phyloP scores from a whole-genome alignment of 176 grass and related monocot genomes.

The Hordeum vulgare region DNA sequence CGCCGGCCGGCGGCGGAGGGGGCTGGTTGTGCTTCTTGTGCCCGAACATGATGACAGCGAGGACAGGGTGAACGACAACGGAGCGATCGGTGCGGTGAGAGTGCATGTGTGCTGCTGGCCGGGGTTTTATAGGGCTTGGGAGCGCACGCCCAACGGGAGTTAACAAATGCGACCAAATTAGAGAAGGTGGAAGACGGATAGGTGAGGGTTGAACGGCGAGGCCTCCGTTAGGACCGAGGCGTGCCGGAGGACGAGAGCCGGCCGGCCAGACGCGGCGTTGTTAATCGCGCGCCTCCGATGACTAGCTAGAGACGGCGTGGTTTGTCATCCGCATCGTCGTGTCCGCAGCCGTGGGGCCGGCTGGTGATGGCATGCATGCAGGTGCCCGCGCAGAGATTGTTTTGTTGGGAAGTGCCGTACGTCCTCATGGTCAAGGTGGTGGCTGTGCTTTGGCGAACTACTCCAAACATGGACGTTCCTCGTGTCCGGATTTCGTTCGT shows the following conservation, averaged over 20 bases:
- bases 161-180: not conserved
- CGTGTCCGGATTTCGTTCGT: no score
- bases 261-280: not conserved
- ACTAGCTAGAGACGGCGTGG: not conserved
- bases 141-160: not conserved
- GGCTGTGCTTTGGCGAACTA: no score
- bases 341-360: not conserved
- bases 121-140: conserved; percentile 21
- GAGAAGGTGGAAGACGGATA: not conserved
- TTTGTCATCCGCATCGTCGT: not conserved
- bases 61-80: not conserved
- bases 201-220: not conserved
- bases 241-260: not conserved
- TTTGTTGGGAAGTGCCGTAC: not conserved
- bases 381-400: not conserved
- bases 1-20: not conserved
- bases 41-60: not conserved
- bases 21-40: conserved; percentile 4
- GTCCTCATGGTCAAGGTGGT: not conserved
- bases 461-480: no score
- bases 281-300: not conserved
- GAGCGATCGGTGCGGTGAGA: not conserved
- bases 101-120: not conserved
- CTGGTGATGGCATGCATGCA: not conserved
- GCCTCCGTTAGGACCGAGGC: conserved; percentile 5